Conservation (phyloP, 2,329 filamentous ascomycete species). For the Fusarium coffeatum region DNA sequence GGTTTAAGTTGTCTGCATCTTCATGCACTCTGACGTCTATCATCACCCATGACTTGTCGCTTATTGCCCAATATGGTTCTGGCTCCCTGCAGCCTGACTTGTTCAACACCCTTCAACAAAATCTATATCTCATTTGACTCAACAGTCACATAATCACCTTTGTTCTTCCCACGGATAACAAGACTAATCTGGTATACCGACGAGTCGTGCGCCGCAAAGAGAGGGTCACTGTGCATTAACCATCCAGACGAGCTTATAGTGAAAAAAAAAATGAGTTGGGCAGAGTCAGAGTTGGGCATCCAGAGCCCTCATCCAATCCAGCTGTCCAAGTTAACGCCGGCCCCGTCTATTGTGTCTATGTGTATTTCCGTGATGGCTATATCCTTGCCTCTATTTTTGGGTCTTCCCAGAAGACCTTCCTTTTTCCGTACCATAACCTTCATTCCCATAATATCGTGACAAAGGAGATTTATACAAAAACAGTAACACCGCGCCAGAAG, state of each 20-base stretch:
- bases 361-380: constrained; percentile 12
- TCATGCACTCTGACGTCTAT: constrained; percentile 21
- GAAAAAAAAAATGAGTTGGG: constrained; percentile 13
- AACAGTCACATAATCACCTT: neutral
- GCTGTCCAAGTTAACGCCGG: constrained; percentile 39
- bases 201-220: constrained; percentile 12
- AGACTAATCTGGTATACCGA: constrained; percentile 9
- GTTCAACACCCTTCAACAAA: constrained; percentile 20
- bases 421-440: constrained; percentile 32
- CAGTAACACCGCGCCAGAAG: constrained; percentile 26
- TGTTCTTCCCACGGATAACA: neutral
- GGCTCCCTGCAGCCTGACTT: constrained; percentile 30
- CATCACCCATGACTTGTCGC: neutral
- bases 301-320: constrained; percentile 18
- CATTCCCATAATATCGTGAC: constrained; percentile 13
- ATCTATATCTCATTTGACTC: neutral
- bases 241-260: constrained; percentile 5
- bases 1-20: constrained; percentile 6
- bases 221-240: constrained; percentile 6
- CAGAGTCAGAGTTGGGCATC: constrained; percentile 26
- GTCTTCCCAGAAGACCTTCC: constrained; percentile 29
- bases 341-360: constrained; percentile 44
- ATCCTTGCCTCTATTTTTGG: constrained; percentile 26
- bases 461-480: constrained; percentile 13
- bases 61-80: constrained; percentile 27